Evolutionary conservation across 1,284 basidiomycete species (phyloP).

Genomic region (Filobasidium uniguttulatum): DNA sequence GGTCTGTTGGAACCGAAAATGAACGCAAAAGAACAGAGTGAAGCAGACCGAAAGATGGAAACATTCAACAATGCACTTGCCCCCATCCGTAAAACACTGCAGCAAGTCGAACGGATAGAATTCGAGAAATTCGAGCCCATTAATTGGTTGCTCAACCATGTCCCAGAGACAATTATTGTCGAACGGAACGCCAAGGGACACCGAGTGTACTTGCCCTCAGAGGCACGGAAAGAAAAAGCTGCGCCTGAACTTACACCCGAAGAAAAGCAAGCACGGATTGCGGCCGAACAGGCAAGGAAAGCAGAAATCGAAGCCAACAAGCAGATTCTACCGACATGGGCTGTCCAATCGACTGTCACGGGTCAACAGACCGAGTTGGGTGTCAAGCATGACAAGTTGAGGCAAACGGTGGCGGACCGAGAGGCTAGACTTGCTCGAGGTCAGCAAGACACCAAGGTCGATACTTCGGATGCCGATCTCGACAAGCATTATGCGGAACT

Average conservation of each 20-base stretch:
- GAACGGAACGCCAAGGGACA: conserved; percentile 21
- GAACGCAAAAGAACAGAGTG: conserved; percentile 71
- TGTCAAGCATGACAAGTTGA: conserved; percentile 2
- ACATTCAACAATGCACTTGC: conserved; percentile 84
- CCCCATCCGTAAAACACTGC: conserved; percentile 70
- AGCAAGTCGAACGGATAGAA: conserved; percentile 76
- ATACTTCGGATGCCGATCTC: neutral
- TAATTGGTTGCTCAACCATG: conserved; percentile 50
- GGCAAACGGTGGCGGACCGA: neutral
- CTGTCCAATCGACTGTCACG: neutral
- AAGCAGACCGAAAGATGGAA: conserved; percentile 64
- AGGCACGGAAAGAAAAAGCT: conserved; percentile 48
- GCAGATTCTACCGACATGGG: neutral
- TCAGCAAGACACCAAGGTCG: neutral
- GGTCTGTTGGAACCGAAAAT: conserved; percentile 34
- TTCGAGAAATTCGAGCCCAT: conserved; percentile 74
- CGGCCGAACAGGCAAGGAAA: neutral
- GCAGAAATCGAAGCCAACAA: neutral
- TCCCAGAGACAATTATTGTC: conserved; percentile 14
- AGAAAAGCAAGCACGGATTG: conserved; percentile 51
- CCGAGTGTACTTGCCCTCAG: conserved; percentile 30
- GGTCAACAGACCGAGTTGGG: conserved; percentile 2
- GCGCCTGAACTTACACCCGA: conserved; percentile 66
- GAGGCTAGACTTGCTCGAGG: neutral
- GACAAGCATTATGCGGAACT: too few relatives aligned